Evolutionary conservation across 805 yeast genomes (phyloP).

Genomic region (Candida tallmaniae): DNA sequence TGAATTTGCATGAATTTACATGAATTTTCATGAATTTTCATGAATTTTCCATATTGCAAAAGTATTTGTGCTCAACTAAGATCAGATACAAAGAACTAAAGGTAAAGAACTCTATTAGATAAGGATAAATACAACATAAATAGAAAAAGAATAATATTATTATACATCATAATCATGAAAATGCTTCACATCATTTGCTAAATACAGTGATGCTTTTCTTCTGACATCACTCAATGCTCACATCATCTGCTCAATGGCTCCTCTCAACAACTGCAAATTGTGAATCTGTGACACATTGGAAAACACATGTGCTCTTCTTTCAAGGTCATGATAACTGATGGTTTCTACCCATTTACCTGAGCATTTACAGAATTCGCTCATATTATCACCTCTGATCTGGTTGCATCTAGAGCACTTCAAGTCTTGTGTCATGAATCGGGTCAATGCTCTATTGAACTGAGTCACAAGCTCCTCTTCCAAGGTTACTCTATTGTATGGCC

Average conservation of each 20-base stretch:
- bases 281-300: constrained; percentile 56
- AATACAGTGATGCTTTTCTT: too few species aligned
- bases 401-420: constrained; percentile 75
- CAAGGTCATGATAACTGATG: constrained; percentile 40
- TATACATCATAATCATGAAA: too few species aligned
- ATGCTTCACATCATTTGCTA: too few species aligned
- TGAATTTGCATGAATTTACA: too few species aligned
- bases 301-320: constrained; percentile 44
- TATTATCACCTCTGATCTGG: constrained; percentile 57
- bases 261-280: constrained; percentile 53
- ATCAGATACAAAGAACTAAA: too few species aligned
- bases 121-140: too few species aligned
- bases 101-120: too few species aligned
- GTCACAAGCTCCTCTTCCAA: constrained; percentile 78
- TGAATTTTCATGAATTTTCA: too few species aligned
- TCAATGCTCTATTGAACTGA: constrained; percentile 50
- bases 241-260: constrained; percentile 20
- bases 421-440: constrained; percentile 75
- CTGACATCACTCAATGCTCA: neutral
- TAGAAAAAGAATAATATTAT: too few species aligned
- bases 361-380: constrained; percentile 76
- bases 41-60: too few species aligned
- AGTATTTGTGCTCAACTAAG: too few species aligned
- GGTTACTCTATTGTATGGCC: constrained; percentile 57
- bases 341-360: constrained; percentile 82